Evolutionary conservation across 768 basidiomycete species (phyloP), one percentile per base, ranked within the genome.

Genomic region (Suillus cothurnatus): DNA sequence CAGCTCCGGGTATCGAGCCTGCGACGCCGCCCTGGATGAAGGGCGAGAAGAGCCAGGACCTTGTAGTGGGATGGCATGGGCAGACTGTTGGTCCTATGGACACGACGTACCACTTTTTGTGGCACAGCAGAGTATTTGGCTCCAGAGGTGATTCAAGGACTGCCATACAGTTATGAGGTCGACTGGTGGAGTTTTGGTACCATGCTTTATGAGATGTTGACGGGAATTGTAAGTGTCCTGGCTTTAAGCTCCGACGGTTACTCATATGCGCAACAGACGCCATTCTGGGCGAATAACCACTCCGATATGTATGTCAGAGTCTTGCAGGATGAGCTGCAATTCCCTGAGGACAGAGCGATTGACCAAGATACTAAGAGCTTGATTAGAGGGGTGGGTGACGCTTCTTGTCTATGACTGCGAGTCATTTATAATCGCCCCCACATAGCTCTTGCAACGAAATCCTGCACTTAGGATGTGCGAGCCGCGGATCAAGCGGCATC

Each of bases 141-240:
- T 15, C 97, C 97, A 0, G 97, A 99, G 78, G 95, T 99, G 53
- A 94, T 99, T 70, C 92, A 94, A 71, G 93, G 95, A 1, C 76
- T 92, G 70, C 85, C 89, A 23, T 97, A 99, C 74, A 90, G 90
- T 68, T 99, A 95, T 72, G 94, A 95, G 69, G 94, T 97, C 26
- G 97, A 99, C 75, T 97, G 95, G 93, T 99, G 95, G 96, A 93
- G 91, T 69, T 92, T 97, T 71, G 97, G 97, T 41, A 98, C 97
- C 67, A 97, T 99, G 92, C 79, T 99, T 66, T 95, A 93, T 75
- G 97, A 99, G 81, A 97, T 97, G 92, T 80, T 99, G 78, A 93
- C 93, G 45, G 97, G 97, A 32, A 92, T 96, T 69, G 95, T 96
- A 77, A 82, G 91, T 88, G 52, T 65, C 56, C 32, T 61, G 60